Evolutionary conservation across 331 rosid species (phyloP).

Genomic region (Stylosanthes scabra): DNA sequence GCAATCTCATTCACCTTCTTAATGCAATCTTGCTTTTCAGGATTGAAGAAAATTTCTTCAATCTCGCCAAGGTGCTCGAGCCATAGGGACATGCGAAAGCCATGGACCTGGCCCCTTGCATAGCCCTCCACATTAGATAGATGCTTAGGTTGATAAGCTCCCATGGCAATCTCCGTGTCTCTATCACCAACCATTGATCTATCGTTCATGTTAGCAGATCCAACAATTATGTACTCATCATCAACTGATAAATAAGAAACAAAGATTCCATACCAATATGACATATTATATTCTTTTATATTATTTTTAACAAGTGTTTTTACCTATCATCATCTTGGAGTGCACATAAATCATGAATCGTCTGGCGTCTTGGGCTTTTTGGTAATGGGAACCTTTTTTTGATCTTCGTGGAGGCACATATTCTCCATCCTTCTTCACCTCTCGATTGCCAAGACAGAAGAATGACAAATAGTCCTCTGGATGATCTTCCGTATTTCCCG

Average conservation of each 20-base stretch:
- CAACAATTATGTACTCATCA: slow-evolving; percentile 90
- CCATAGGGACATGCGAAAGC: slow-evolving; percentile 73
- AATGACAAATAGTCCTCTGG: neutral
- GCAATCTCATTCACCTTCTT: slow-evolving; percentile 43
- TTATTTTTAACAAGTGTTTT: no score
- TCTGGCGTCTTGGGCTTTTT: neutral
- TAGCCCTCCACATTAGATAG: no score
- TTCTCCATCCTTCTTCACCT: neutral
- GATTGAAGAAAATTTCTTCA: slow-evolving; percentile 35
- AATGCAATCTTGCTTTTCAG: slow-evolving; percentile 57
- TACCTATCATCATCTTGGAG: neutral
- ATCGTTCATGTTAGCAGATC: slow-evolving; percentile 91
- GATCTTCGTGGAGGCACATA: neutral
- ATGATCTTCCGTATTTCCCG: neutral
- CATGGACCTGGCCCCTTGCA: no score
- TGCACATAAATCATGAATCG: neutral
- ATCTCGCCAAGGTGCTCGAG: slow-evolving; percentile 66
- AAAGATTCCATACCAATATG: no score
- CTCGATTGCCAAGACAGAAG: neutral
- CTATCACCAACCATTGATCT: slow-evolving; percentile 94
- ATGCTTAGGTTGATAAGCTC: slow-evolving; percentile 94
- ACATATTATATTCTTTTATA: no score
- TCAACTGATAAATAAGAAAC: slow-evolving; percentile 71
- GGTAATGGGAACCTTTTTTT: neutral
- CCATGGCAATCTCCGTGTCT: slow-evolving; percentile 92